Base-by-base conservation (phyloP, 2,329 filamentous ascomycete species). In the Aspergillus sp. region DNA sequence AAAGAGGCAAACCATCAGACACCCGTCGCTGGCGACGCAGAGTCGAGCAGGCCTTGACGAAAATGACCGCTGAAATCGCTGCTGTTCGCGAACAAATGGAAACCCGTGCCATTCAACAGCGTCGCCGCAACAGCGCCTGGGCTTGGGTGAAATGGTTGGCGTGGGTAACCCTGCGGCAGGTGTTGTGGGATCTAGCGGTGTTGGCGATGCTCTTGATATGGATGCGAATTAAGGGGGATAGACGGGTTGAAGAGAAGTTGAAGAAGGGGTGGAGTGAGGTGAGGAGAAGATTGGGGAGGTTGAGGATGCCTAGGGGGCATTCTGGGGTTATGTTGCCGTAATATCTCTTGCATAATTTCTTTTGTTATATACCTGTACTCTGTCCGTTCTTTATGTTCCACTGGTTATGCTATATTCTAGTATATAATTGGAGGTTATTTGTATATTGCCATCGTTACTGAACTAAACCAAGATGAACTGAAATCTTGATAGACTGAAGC, bases 31-130 rank as follows among this genome's bases (percentile, higher is more conserved):
- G 90, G 88, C 84, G 86, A 45, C 83, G 81, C 50, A 84, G 86
- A 58, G 85, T 97, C 52, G 91, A 97, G 71, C 80, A 84, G 39
- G 88, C 89, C 19, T 77, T 97, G 48, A 88, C 91, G 48, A 88
- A 90, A 58, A 83, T 97, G 71, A 95, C 90, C 4, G 86, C 90
- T 13, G 93, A 98, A 69, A 82, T 98, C 27, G 90, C 93, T 1
- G 93, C 93, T 0, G 71, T 97, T 52, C 81, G 93, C 32, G 93
- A 98, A 69, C 90, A 97, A 64, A 85, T 97, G 56, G 85, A 89
- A 46, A 80, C 82, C 0, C 83, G 88, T 0, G 78, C 86, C 10
- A 81, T 91, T 55, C 86, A 86, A 71, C 80, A 81, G 52, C 78
- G 80, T 56, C 84, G 79, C 56, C 79, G 81, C 52, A 80, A 80